phyloP scores from a whole-genome alignment of 345 rosid genomes.

The Jatropha curcas region DNA sequence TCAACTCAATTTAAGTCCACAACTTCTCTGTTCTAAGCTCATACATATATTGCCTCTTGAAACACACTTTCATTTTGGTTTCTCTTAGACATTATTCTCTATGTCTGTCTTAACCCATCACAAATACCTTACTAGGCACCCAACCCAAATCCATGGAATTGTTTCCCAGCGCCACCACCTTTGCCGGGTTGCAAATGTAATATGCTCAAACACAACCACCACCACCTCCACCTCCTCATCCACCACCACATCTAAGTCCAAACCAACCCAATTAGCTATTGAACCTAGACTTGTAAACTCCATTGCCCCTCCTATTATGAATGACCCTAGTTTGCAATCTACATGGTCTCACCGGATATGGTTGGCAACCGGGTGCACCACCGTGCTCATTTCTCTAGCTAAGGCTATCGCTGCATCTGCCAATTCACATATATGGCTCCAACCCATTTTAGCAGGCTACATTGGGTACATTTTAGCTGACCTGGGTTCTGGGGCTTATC shows the following conservation, averaged over 20 bases:
- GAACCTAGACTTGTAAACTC: conserved; percentile 24
- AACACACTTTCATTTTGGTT: neutral
- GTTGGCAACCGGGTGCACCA: conserved; percentile 73
- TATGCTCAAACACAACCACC: conserved; percentile 41
- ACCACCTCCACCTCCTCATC: conserved; percentile 34
- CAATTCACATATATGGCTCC: conserved; percentile 51
- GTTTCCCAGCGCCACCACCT: conserved; percentile 18
- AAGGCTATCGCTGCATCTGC: conserved; percentile 48
- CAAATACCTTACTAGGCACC: conserved; percentile 37
- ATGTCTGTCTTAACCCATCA: conserved; percentile 61
- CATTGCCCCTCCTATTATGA: conserved; percentile 29
- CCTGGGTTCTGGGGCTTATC: conserved; percentile 86
- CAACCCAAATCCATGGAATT: conserved; percentile 16
- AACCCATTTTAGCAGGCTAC: conserved; percentile 65
- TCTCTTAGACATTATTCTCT: conserved; percentile 19
- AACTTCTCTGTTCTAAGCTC: conserved; percentile 15
- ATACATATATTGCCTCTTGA: neutral
- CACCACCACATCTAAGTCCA: conserved; percentile 34
- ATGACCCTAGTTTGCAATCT: conserved; percentile 63
- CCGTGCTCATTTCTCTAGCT: conserved; percentile 54
- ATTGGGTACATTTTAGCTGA: conserved; percentile 76
- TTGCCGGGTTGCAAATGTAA: neutral
- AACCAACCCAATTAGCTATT: conserved; percentile 27
- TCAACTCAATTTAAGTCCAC: conserved; percentile 22
- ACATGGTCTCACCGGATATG: conserved; percentile 75